Evolutionary conservation across 441 rosid species (phyloP), one percentile per base, ranked within the genome.

Genomic region (Oxalis stricta): DNA sequence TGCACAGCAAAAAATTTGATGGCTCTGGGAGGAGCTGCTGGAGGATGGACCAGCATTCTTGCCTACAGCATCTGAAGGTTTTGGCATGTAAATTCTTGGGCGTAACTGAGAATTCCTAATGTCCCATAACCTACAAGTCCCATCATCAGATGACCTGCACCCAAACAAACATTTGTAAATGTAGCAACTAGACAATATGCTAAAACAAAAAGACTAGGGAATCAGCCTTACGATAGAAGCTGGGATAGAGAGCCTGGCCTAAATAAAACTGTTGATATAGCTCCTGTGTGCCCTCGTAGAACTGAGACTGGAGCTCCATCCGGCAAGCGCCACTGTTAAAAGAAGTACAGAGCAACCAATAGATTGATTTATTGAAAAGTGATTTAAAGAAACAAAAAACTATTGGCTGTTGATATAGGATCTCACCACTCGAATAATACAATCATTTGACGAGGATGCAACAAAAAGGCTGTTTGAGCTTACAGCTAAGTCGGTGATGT

Each of bases 51-150:
- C 83, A 42, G 14, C 68, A 55, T 54, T 75, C 85, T 64, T 80
- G 60, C 95, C 99, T 50, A 61, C 33, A 36, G 68, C 55, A 67
- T 72, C 88, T 39, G 76, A 70, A 48, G 97, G 89, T 66, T 75
- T 79, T 24, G 99, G 97, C 54, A 66, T 71, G 54, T 78, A 93
- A 49, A 84, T 70, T 35, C 94, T 81, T 22, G 93, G 86, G 52
- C 65, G 36, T 56, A 74, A 55, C 36, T 75, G 77, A 20, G 95
- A 66, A 68, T 57, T 48, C 60, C 91, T 75, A 57, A 93, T 93
- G 77, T 93, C 99, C 99, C 97, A 93, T 60, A 93, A 74, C 69
- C 99, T 82, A 61, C 99, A 93, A 41, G 99, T 93, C 56, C 99
- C 97, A 64, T 93, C 99, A 69, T 93, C 97, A 10, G 99, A 88